These are phyloP conservation scores for Schizophyllum commune DNA, from an alignment of 1,284 basidiomycete genomes.

Conservation along the genomic window DNA sequence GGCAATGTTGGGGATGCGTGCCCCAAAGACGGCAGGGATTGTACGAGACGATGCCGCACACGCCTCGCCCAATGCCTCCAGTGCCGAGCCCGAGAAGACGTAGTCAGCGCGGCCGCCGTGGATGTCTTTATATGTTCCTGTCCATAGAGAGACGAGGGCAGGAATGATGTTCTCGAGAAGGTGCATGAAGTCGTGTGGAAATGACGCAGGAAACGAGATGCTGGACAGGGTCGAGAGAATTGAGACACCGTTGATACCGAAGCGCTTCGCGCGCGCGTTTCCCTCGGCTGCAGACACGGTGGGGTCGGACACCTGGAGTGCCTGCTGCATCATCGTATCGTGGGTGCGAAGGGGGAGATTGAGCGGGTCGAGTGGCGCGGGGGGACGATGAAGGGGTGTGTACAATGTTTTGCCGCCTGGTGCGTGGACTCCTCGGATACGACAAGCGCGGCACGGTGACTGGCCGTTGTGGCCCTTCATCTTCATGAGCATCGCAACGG, in stretches of 20 bases:
- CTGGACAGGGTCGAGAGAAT: constrained; percentile 9
- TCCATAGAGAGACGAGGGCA: constrained; percentile 14
- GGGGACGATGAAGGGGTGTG: constrained; percentile 13
- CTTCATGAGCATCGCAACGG: constrained; percentile 15
- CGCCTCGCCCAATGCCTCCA: constrained; percentile 9
- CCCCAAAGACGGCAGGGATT: constrained; percentile 8
- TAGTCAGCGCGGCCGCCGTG: constrained; percentile 9
- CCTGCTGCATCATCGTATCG: constrained; percentile 1
- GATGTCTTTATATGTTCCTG: constrained; percentile 13
- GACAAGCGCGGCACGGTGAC: constrained; percentile 15
- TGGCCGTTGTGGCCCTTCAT: constrained; percentile 17
- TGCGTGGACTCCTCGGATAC: constrained; percentile 5
- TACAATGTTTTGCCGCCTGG: not conserved
- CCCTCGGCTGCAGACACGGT: constrained; percentile 5
- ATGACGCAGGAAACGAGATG: constrained; percentile 10
- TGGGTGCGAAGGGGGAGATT: constrained; percentile 14
- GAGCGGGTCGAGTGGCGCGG: constrained; percentile 7
- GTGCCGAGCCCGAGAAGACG: constrained; percentile 4
- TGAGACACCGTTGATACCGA: constrained; percentile 13
- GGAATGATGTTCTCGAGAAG: constrained; percentile 11
- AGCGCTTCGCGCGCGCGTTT: constrained; percentile 8
- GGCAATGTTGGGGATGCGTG: constrained; percentile 11
- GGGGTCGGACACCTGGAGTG: constrained; percentile 3
- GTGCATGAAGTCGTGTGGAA: constrained; percentile 17
- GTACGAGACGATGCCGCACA: constrained; percentile 3